Base-by-base conservation (phyloP, 768 basidiomycete genomes). In the Kwoniella botswanensis region DNA sequence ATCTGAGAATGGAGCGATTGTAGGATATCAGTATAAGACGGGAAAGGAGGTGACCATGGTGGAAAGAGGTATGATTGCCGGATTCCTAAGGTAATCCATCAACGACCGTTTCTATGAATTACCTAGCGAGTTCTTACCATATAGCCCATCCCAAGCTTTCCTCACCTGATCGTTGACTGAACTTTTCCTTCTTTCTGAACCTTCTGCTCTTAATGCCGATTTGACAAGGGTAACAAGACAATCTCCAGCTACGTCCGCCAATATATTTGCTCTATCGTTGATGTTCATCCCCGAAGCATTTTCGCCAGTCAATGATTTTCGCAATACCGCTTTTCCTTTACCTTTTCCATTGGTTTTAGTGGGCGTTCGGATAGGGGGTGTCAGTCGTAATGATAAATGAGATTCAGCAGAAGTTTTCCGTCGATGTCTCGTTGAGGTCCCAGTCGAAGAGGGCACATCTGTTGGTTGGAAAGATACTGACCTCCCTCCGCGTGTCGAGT, bases 161-260 rank as follows among this genome's bases (percentile, higher is more conserved):
- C 55, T 58, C 4, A 50, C 68, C 18, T 70, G 63, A 60, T 70
- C 68, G 15, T 70, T 55, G 3, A 35, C 21, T 1, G 65, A 67
- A 68, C 53, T 70, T 56, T 35, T 29, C 41, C 58, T 65, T 68
- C 56, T 50, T 43, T 46, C 13, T 41, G 52, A 11, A 24, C 4
- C 18, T 17, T 22, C 57, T 2, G 22, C 52, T 5, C 67, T 56
- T 15, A 63, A 67, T 18, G 46, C 68, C 12, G 72, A 54, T 46
- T 57, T 62, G 2, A 78, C 44, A 44, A 78, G 61, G 42, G 68
- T 70, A 4, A 68, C 67, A 52, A 80, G 53, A 50, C 74, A 76
- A 55, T 80, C 79, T 17, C 70, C 71, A 10, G 79, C 79, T 17
- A 78, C 60, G 21, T 71, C 71, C 11, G 56, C 58, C 24, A 80